phyloP scores from a whole-genome alignment of 2,329 filamentous ascomycete genomes.

The Paecilomyces sp. region DNA sequence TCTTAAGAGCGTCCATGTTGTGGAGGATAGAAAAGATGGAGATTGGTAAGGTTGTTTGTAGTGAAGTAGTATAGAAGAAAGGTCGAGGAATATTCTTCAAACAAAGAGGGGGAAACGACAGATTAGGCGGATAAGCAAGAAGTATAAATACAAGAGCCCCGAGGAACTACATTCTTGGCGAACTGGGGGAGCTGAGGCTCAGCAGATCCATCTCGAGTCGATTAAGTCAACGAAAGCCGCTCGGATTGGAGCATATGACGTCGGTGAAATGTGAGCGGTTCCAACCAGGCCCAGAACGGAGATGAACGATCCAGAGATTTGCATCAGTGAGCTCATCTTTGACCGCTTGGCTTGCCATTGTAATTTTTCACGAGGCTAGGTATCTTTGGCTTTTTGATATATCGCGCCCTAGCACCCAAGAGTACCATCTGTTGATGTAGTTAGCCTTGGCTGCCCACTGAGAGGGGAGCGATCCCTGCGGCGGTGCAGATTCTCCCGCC shows the following conservation, averaged over 20 bases:
- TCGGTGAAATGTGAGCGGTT: neutral
- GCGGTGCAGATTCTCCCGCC: neutral
- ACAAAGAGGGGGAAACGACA: neutral
- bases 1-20: conserved; percentile 36
- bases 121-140: neutral
- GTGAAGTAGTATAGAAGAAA: neutral
- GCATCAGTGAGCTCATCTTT: neutral
- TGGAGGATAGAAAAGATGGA: neutral
- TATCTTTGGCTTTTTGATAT: neutral
- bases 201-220: neutral
- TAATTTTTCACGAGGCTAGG: neutral
- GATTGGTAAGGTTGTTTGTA: neutral
- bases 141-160: neutral
- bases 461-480: neutral
- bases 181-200: neutral
- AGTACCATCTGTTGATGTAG: neutral
- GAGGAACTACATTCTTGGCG: conserved; percentile 11
- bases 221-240: neutral
- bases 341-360: neutral
- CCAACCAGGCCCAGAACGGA: neutral
- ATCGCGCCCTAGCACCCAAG: neutral
- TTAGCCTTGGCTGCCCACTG: neutral
- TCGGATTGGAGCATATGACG: neutral
- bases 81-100: neutral
- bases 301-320: neutral